These are phyloP conservation scores for Pseudoscleropodium purum DNA, from an alignment of 225 moss, liverwort and hornwort species.

Conservation along the genomic window DNA sequence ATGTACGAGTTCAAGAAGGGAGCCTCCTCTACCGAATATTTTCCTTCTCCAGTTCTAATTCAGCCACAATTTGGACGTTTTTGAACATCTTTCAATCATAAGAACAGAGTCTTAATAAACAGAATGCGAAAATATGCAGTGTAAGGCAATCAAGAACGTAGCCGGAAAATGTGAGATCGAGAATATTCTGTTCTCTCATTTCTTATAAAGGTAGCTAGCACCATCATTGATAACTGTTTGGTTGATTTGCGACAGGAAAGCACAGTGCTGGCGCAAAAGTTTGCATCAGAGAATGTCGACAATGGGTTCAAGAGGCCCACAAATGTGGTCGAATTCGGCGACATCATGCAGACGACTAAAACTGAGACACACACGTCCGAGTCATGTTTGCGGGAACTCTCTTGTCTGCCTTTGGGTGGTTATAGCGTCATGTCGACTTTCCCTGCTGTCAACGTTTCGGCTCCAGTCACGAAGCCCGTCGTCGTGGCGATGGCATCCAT, in stretches of 20 bases:
- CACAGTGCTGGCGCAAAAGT: slow-evolving; percentile 32
- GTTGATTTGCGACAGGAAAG: slow-evolving; percentile 43
- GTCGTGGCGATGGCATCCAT: slow-evolving; percentile 76
- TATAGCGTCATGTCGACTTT: slow-evolving; percentile 90
- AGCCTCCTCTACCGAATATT: not conserved
- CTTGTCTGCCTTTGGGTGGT: slow-evolving; percentile 88
- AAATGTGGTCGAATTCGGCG: slow-evolving; percentile 71
- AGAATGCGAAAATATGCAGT: not conserved
- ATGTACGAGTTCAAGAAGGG: not conserved
- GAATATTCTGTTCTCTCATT: not conserved
- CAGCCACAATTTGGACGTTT: not conserved
- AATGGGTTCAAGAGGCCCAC: slow-evolving; percentile 45
- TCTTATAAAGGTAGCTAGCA: not conserved
- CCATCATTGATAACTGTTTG: not conserved
- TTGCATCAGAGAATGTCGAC: slow-evolving; percentile 48
- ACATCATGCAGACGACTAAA: slow-evolving; percentile 92
- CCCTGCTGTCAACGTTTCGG: slow-evolving; percentile 56
- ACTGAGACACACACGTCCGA: slow-evolving; percentile 61
- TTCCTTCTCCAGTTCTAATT: not conserved
- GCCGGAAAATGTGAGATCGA: not conserved
- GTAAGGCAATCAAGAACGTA: not conserved
- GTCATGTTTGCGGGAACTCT: slow-evolving; percentile 71
- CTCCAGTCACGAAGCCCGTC: slow-evolving; percentile 50
- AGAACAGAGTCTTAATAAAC: not conserved
- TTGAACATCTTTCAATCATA: not conserved